Conservation (phyloP, 1,284 basidiomycete genomes). For the Stereum hirsutum region DNA sequence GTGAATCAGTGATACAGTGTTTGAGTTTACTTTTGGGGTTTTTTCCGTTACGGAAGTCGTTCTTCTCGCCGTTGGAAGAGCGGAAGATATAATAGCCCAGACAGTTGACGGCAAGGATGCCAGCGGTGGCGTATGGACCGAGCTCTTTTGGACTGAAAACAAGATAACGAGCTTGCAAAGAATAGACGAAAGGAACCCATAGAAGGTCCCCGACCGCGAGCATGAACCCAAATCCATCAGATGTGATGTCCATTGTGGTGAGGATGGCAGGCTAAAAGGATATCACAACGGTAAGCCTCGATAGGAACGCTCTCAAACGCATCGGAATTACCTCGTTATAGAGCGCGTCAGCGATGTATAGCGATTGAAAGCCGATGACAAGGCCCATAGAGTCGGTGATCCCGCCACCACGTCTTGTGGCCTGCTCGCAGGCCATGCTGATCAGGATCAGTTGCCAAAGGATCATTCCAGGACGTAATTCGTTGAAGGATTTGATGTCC, state of each 20-base stretch:
- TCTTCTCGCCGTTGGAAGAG: slow-evolving; percentile 87
- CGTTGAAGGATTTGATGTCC: slow-evolving; percentile 97
- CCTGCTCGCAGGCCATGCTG: slow-evolving; percentile 89
- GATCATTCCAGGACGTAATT: slow-evolving; percentile 91
- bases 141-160: slow-evolving; percentile 83
- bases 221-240: slow-evolving; percentile 99
- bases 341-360: slow-evolving; percentile 82
- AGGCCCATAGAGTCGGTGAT: slow-evolving; percentile 88
- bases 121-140: slow-evolving; percentile 50
- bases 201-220: slow-evolving; percentile 87
- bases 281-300: not conserved
- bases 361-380: slow-evolving; percentile 79
- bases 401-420: slow-evolving; percentile 64
- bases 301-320: too few relatives aligned
- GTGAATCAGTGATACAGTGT: not conserved
- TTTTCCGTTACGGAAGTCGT: slow-evolving; percentile 86
- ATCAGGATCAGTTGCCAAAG: slow-evolving; percentile 92
- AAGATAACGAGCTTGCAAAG: slow-evolving; percentile 90
- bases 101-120: slow-evolving; percentile 62
- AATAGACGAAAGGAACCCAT: slow-evolving; percentile 96
- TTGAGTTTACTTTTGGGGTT: slow-evolving; percentile 81
- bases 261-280: slow-evolving; percentile 65
- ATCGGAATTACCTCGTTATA: slow-evolving; percentile 77
- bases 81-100: slow-evolving; percentile 93
- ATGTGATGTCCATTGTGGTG: slow-evolving; percentile 97